Conservation (phyloP, 2,329 filamentous ascomycete genomes). For the Xylaria sp. region DNA sequence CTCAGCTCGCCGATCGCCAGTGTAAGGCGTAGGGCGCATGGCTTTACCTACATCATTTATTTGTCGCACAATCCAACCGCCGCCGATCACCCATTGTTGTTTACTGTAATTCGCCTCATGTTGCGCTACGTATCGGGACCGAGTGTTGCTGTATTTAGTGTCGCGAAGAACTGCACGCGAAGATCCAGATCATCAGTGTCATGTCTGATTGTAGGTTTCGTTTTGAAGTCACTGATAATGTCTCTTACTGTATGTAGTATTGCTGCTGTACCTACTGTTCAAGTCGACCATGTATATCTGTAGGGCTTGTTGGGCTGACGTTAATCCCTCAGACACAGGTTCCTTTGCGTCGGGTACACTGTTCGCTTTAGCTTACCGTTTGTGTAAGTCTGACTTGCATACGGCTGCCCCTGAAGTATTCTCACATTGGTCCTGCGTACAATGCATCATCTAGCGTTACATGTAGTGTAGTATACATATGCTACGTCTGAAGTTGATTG, state of each 20-base stretch:
- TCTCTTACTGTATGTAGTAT: background rate
- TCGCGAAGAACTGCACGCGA: background rate
- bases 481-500: constrained; percentile 3
- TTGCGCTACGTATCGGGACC: background rate
- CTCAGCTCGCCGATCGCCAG: constrained; percentile 28
- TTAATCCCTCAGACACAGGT: constrained; percentile 15
- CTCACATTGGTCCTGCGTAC: background rate
- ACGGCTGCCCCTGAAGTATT: background rate
- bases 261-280: background rate
- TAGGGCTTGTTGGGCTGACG: constrained; percentile 11
- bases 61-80: background rate
- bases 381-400: constrained; percentile 7
- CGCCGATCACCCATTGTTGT: constrained; percentile 21
- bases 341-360: constrained; percentile 28
- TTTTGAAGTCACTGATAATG: background rate
- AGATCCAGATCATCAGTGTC: background rate
- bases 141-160: constrained; percentile 1
- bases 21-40: constrained; percentile 10
- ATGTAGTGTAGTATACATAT: background rate
- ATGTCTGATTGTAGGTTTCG: background rate
- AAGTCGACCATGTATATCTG: background rate
- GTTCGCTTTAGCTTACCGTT: background rate
- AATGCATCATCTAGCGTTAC: background rate
- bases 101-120: constrained; percentile 15
- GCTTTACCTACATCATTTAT: background rate